These are phyloP conservation scores for Trichocladium uniseriatum DNA, from an alignment of 495 filamentous ascomycete genomes.

Conservation along the genomic window DNA sequence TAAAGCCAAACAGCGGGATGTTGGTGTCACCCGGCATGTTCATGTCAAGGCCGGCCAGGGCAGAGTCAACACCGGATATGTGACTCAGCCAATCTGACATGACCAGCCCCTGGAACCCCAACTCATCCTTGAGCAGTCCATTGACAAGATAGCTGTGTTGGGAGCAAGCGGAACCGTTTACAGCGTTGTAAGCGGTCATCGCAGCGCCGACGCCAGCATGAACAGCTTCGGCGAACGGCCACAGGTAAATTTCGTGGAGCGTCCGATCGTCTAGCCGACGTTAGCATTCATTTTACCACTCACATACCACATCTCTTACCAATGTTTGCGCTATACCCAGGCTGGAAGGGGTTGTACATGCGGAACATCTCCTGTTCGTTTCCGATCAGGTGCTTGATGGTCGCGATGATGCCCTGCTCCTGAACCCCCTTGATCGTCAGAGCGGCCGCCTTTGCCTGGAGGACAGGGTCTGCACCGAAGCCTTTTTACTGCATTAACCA, in stretches of 20 bases:
- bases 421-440: conserved; percentile 65
- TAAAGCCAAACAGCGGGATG: conserved; percentile 52
- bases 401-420: conserved; percentile 62
- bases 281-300: neutral
- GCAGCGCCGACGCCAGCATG: conserved; percentile 59
- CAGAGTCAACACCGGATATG: conserved; percentile 59
- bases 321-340: conserved; percentile 49
- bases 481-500: too few relatives aligned
- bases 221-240: conserved; percentile 68
- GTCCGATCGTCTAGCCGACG: conserved; percentile 55
- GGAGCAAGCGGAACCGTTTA: conserved; percentile 60
- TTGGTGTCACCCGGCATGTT: conserved; percentile 59
- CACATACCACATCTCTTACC: conserved; percentile 19
- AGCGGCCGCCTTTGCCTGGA: conserved; percentile 55
- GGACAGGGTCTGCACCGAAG: conserved; percentile 62
- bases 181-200: conserved; percentile 69
- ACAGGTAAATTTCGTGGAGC: conserved; percentile 68
- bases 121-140: conserved; percentile 59
- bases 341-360: conserved; percentile 51
- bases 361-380: conserved; percentile 71
- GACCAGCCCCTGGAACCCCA: conserved; percentile 69
- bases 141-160: conserved; percentile 68
- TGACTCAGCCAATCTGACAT: conserved; percentile 75
- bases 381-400: conserved; percentile 62
- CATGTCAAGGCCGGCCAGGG: conserved; percentile 72